Percentiles rank a stretch among this genome's conserved stretches.
phyloP scores from a whole-genome alignment of 2,329 filamentous ascomycete species.

The Fusarium subglutinans region DNA sequence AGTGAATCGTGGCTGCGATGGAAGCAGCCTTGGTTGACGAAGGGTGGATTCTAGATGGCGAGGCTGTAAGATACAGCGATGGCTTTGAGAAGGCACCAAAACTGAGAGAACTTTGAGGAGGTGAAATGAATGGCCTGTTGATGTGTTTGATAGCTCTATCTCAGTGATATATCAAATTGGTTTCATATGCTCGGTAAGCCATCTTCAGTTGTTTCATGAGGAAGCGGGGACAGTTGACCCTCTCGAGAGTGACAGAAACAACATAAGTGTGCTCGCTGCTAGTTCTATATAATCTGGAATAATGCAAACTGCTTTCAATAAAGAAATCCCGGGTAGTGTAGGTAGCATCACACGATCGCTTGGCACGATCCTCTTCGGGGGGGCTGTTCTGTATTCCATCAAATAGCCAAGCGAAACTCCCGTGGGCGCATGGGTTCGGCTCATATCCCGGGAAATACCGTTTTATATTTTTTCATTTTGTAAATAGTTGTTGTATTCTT shows the following conservation, averaged over 20 bases:
- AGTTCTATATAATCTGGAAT: rapidly evolving
- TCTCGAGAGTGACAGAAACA: background rate
- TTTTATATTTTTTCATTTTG: no score
- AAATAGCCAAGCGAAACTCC: no score
- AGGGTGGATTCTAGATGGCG: no score
- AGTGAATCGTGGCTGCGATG: background rate
- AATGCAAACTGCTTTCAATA: background rate
- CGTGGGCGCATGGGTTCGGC: rapidly evolving
- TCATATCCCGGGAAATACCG: no score
- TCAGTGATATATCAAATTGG: background rate
- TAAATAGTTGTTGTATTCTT: no score
- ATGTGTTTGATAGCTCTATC: rapidly evolving
- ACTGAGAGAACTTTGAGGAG: rapidly evolving
- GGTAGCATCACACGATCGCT: background rate
- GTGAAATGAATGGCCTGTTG: rapidly evolving
- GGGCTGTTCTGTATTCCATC: no score
- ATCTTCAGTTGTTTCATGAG: background rate
- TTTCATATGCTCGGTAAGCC: no score
- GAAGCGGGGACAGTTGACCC: no score
- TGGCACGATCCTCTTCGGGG: no score
- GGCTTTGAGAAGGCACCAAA: rapidly evolving
- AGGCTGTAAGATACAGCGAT: rapidly evolving
- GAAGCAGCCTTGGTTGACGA: no score
- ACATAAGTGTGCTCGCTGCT: rapidly evolving
- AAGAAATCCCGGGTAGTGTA: background rate